Evolutionary conservation across 1,284 basidiomycete genomes (phyloP), one percentile per base, ranked within the genome.

Genomic region (Malassezia furfur): DNA sequence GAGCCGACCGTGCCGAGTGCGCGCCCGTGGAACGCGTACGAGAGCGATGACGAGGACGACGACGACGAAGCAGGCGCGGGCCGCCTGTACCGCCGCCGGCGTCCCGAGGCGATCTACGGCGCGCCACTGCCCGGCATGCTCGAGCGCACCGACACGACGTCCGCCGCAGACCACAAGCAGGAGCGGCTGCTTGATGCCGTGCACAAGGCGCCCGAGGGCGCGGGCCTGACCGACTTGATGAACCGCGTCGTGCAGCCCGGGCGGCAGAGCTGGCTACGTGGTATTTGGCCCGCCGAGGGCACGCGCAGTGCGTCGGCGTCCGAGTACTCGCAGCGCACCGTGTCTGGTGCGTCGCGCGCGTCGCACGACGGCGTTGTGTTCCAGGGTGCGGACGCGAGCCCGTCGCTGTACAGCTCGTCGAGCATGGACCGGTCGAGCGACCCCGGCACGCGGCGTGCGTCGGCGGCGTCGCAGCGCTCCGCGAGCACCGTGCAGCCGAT

Each of bases 361-460:
- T 55, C 53, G 12, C 21, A 41, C 2, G 46, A 22, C 25, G 55
- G 55, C 19, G 39, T 57, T 17, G 32, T 57, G 21, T 57, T 57
- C 40, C 55, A 49, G 21, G 55, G 55, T 21, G 50, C 46, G 22
- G 46, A 57, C 38, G 46, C 46, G 4, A 57, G 55, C 19, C 55
- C 55, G 5, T 57, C 55, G 12, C 22, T 57, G 17, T 57, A 57
- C 55, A 57, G 55, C 50, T 48, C 28, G 35, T 45, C 52, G n/a
- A 49, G 48, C 8, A 30, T 54, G 47, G 50, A 52, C 17, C 43
- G 45, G n/a, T 51, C 49, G 19, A 28, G 21, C 31, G 50, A 46
- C 14, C 17, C n/a, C 9, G 43, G 25, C 10, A 21, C 43, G 32
- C 22, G 22, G 25, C 43, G 6, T 10, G 49, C 17, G 14, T 48